Evolutionary conservation across 768 basidiomycete genomes (phyloP).

Genomic region (Kwoniella sp.): DNA sequence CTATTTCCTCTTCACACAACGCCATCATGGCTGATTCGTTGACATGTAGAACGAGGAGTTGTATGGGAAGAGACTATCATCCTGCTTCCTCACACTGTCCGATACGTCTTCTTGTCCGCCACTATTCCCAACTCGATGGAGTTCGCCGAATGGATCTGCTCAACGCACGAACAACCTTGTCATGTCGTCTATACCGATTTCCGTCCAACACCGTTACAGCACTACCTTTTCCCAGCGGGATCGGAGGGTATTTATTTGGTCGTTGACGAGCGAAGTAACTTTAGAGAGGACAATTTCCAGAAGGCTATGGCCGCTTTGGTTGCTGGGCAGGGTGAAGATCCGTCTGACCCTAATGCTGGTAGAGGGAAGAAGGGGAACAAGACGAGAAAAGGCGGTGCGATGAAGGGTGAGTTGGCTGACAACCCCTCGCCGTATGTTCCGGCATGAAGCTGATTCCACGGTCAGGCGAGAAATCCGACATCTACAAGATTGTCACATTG

Average conservation of each 20-base stretch:
- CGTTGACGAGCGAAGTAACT: slow-evolving; percentile 97
- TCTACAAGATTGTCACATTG: slow-evolving; percentile 96
- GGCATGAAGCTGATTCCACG: too few species aligned
- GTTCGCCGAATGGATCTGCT: slow-evolving; percentile 98
- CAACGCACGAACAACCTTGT: slow-evolving; percentile 94
- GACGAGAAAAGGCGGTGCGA: slow-evolving; percentile 86
- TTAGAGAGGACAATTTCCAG: slow-evolving; percentile 93
- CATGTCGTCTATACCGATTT: slow-evolving; percentile 99
- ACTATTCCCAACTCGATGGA: slow-evolving; percentile 99
- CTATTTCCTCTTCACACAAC: too few species aligned
- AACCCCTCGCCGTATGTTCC: too few species aligned
- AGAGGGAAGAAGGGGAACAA: slow-evolving; percentile 92
- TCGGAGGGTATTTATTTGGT: slow-evolving; percentile 97
- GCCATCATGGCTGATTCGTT: background rate
- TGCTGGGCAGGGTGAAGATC: slow-evolving; percentile 82
- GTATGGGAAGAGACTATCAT: slow-evolving; percentile 94
- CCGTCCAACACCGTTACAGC: slow-evolving; percentile 94
- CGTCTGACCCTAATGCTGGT: slow-evolving; percentile 79
- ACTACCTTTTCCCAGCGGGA: slow-evolving; percentile 95
- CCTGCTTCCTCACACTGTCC: slow-evolving; percentile 90
- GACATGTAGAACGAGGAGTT: slow-evolving; percentile 79
- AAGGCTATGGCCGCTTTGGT: slow-evolving; percentile 96
- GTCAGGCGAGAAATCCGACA: slow-evolving; percentile 66
- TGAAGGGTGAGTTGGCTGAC: slow-evolving; percentile 71
- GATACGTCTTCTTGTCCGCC: slow-evolving; percentile 97